Evolutionary conservation across 176 grass and related monocot genomes (phyloP), one percentile per base, ranked within the genome.

Genomic region (Cenchrus americanus): DNA sequence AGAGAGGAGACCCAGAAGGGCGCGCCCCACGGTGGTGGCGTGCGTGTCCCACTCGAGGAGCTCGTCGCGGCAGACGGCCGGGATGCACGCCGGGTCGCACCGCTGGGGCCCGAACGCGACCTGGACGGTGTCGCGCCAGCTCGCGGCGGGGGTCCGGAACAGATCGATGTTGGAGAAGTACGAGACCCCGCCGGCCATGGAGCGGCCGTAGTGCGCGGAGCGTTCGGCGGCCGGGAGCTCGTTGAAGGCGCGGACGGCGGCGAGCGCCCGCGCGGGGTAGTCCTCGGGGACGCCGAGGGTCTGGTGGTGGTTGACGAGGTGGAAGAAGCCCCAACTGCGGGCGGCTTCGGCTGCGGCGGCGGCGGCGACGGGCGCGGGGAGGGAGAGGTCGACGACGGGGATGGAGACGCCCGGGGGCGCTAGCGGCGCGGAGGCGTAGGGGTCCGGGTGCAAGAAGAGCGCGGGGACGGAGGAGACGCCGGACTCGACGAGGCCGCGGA

Each of bases 121-220:
- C 86, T 92, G 92, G 68, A 94, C 78, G 47, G 94, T 97, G 86
- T 94, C 94, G 14, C 94, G 92, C 94, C 94, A 97, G 92, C 92
- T 97, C 30, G 88, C 90, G 53, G 94, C 94, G 22, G 77, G 32
- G 60, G 94, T 86, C 1, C 37, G 58, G 88, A 70, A 94, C 49
- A 94, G 86, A 55, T 97, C 94, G 0, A 92, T 76, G 82, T 97
- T 97, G 73, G 94, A 97, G 32, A 73, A 94, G 85, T 97, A 97
- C 83, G 43, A 58, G 63, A 94, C 83, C 44, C 94, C 90, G 62
- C 77, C 80, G 42, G 18, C 62, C 37, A 73, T 5, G 85, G 75
- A 47, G 62, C 94, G 94, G 80, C 92, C 77, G 80, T 97, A 94
- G 82, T 90, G 80, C 10, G 61, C 23, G 46, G 92, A 68, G 54